A percentile compares a stretch with the other conserved stretches of the same genome.
phyloP scores from a whole-genome alignment of 2,329 filamentous ascomycete species.

The Cladosporium austrohemisphaericum region DNA sequence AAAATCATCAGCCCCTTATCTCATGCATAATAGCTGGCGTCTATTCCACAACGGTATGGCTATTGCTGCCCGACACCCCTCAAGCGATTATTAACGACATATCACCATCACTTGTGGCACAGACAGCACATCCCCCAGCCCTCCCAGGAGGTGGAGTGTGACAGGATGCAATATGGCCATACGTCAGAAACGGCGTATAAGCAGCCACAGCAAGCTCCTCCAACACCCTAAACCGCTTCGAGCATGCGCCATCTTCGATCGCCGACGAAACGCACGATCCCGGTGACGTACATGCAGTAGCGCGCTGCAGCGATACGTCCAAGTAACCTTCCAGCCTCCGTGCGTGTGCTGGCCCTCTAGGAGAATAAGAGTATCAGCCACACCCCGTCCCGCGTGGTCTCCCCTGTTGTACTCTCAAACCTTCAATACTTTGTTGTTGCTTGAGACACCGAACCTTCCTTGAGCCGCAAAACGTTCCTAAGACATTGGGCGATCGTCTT shows the following conservation, averaged over 20 bases:
- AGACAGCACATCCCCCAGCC: neutral
- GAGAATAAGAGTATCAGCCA: slow-evolving; percentile 10
- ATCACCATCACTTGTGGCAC: slow-evolving; percentile 5
- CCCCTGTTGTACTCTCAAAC: neutral
- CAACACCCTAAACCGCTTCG: neutral
- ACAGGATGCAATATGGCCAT: too few relatives aligned
- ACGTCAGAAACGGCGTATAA: slow-evolving; percentile 1
- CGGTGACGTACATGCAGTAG: slow-evolving; percentile 1
- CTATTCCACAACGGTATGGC: neutral
- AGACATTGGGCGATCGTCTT: neutral
- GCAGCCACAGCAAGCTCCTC: slow-evolving; percentile 7
- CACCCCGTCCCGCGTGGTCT: neutral
- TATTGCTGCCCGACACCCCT: neutral
- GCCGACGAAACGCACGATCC: slow-evolving; percentile 5
- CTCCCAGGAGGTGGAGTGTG: too few relatives aligned
- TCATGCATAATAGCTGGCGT: too few relatives aligned
- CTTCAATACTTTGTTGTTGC: neutral
- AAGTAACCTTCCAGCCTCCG: slow-evolving; percentile 10
- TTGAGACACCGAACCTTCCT: neutral
- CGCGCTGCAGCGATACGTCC: slow-evolving; percentile 2
- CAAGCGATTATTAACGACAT: too few relatives aligned
- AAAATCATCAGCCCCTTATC: too few relatives aligned
- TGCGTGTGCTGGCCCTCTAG: neutral
- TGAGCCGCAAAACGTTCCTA: neutral
- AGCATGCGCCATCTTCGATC: slow-evolving; percentile 7